Percentiles rank a stretch among this genome's conserved stretches.
Conservation (phyloP, 345 rosid species). For the Linum trigynum region DNA sequence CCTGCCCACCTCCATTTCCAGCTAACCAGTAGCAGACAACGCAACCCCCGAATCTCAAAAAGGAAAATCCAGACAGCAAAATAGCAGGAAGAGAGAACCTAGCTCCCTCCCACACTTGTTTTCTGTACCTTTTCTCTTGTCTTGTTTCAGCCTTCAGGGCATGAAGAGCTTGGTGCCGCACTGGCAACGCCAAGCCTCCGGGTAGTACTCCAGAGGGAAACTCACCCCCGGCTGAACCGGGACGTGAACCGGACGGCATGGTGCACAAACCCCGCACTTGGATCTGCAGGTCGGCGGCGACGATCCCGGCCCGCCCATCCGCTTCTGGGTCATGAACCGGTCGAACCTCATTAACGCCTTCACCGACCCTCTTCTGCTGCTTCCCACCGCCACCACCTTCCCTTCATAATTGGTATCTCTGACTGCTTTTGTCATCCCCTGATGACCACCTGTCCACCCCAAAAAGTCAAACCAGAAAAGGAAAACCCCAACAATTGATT, state of each 20-base stretch:
- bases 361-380: constrained; percentile 20
- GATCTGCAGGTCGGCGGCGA: constrained; percentile 85
- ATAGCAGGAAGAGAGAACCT: background rate
- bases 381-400: constrained; percentile 15
- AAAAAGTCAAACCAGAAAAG: too few relatives aligned
- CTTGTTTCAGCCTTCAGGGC: constrained; percentile 34
- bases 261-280: constrained; percentile 71
- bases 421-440: constrained; percentile 13
- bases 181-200: constrained; percentile 99
- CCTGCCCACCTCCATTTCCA: constrained; percentile 9
- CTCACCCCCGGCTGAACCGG: constrained; percentile 69
- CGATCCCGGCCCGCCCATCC: constrained; percentile 52
- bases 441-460: constrained; percentile 21
- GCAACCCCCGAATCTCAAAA: too few relatives aligned
- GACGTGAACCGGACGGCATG: constrained; percentile 84
- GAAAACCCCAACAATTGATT: background rate
- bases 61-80: constrained; percentile 4
- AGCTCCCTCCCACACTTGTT: too few relatives aligned
- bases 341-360: constrained; percentile 6
- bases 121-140: too few relatives aligned
- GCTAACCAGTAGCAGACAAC: background rate
- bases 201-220: constrained; percentile 75
- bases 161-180: constrained; percentile 71
- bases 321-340: constrained; percentile 28
- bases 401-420: too few relatives aligned